Percentiles rank a stretch among this genome's conserved stretches.
These are phyloP conservation scores for Mycosphaerella arachidis DNA, from an alignment of 2,329 filamentous ascomycete species.

Conservation along the genomic window DNA sequence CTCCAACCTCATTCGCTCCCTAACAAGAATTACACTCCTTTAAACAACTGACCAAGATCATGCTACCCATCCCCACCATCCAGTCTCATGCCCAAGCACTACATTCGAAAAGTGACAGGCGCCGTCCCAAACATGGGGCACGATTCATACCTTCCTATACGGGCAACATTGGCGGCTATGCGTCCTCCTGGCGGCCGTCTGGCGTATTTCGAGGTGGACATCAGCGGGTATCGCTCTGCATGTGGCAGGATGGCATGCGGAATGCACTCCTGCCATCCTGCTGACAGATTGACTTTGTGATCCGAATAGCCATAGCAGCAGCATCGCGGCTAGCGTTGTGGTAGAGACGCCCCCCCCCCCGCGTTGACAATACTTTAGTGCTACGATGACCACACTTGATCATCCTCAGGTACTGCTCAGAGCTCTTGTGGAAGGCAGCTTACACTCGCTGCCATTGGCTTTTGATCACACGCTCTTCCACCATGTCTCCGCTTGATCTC, in stretches of 20 bases:
- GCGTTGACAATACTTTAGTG: background rate
- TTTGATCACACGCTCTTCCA: background rate
- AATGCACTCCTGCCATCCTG: background rate
- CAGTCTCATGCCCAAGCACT: slow-evolving; percentile 13
- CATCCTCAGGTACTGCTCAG: background rate
- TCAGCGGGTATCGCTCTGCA: background rate
- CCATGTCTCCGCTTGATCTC: slow-evolving; percentile 13
- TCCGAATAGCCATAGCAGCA: background rate
- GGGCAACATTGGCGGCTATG: slow-evolving; percentile 6
- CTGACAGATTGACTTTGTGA: slow-evolving; percentile 1
- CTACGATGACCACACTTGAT: background rate
- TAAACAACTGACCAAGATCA: slow-evolving; percentile 14
- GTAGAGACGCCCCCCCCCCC: background rate
- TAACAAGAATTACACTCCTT: slow-evolving; percentile 4
- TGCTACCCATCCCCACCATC: slow-evolving; percentile 7
- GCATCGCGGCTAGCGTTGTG: background rate
- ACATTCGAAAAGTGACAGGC: slow-evolving; percentile 3
- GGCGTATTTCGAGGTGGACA: background rate
- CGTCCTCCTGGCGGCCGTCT: slow-evolving; percentile 1
- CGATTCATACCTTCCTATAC: slow-evolving; percentile 11
- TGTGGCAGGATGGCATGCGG: background rate
- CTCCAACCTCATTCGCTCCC: slow-evolving; percentile 13
- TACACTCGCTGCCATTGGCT: background rate
- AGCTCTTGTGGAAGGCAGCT: background rate
- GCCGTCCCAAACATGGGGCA: background rate